Base-by-base conservation (phyloP, 2,329 filamentous ascomycete genomes). In the Fusarium sp. region DNA sequence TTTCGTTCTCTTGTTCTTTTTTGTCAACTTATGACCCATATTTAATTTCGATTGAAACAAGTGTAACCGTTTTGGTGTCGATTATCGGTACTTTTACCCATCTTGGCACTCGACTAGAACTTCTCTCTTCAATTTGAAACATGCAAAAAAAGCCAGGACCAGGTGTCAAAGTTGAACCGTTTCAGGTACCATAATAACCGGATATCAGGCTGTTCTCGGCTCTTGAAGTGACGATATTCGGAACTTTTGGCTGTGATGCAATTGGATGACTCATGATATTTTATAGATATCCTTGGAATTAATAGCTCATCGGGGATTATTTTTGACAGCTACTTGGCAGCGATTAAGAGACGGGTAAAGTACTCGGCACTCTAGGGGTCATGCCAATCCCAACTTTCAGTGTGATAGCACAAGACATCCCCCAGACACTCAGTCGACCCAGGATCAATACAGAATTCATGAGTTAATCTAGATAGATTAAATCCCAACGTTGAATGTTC, bases 41-140 rank as follows among this genome's bases (percentile, higher is more conserved):
- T 8, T 34, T 55, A 41, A 63, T 63, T 55, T 61, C 59, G 42
- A 50, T 53, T 61, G 37, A 61, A 61, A 61, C 59, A 18, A 42
- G 21, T 11, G 20, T n/a, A 25, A 28, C 20, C 27, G 9, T 40
- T 21, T 53, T 20, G 32, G 20, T 21, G 12, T 53, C 13, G 34
- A 37, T 21, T 42, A 7, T 53, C 59, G 49, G 49, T 23, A 53
- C 13, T 21, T 42, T 53, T 53, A 28, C 49, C 34, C 49, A 53
- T 25, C 49, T 53, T 53, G 56, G 56, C 23, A 53, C 30, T 51
- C 16, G 16, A 21, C 16, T 43, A n/a, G 18, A 37, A 37, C 18
- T 4, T 32, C 34, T 37, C 18, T 37, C 34, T 20, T 41, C 23
- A 43, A 63, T 14, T 21, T 63, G 60, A 63, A 63, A 63, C 48